These are phyloP conservation scores for Chrysoporthe austroafricana DNA, from an alignment of 2,329 filamentous ascomycete genomes.

Conservation along the genomic window DNA sequence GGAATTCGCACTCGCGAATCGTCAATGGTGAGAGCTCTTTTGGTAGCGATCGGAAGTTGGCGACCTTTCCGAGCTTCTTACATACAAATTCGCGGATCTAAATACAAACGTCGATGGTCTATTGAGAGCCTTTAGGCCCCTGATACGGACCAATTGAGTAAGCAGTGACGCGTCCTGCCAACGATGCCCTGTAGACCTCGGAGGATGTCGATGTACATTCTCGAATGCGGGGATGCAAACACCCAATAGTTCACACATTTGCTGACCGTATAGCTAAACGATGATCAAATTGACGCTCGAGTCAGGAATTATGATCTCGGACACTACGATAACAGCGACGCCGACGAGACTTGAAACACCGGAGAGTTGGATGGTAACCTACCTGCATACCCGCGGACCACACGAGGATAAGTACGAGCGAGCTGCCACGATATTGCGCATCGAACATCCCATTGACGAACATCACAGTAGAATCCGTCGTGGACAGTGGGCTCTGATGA, in stretches of 20 bases:
- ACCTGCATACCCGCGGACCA: no score
- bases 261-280: not conserved
- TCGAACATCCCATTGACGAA: no score
- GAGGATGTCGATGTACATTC: not conserved
- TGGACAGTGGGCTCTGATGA: no score
- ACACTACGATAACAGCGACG: no score
- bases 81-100: not conserved
- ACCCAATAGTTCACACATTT: conserved; percentile 1
- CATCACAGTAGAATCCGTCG: no score
- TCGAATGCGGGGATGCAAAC: not conserved
- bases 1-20: not conserved
- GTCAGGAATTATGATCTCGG: not conserved
- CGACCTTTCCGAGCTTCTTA: not conserved
- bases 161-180: not conserved
- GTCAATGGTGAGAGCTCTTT: not conserved
- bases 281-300: not conserved
- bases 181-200: not conserved
- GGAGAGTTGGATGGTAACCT: no score
- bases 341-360: no score
- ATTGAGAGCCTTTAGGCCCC: not conserved
- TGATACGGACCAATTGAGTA: not conserved
- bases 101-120: not conserved
- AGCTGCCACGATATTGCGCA: no score
- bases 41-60: not conserved
- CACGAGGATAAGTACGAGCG: no score